A percentile compares a stretch with the other conserved stretches of the same genome.
phyloP scores from a whole-genome alignment of 2,329 filamentous ascomycete genomes.

The Teratosphaeria gauchensis region DNA sequence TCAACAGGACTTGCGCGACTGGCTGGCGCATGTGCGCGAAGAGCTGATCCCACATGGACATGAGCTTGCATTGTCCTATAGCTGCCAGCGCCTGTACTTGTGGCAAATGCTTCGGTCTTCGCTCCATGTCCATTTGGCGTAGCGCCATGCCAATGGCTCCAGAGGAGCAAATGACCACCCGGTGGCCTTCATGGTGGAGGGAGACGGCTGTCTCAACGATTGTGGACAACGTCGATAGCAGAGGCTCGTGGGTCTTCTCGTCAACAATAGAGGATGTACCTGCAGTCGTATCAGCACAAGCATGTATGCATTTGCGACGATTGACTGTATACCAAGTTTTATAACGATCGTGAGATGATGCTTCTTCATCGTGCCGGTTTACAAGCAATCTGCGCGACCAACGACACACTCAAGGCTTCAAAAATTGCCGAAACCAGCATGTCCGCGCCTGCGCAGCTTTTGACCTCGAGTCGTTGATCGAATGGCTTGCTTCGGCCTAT shows the following conservation, averaged over 20 bases:
- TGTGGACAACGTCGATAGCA: slow-evolving; percentile 78
- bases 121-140: slow-evolving; percentile 77
- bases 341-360: slow-evolving; percentile 66
- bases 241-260: slow-evolving; percentile 85
- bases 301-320: slow-evolving; percentile 3
- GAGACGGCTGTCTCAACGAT: slow-evolving; percentile 92
- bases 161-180: slow-evolving; percentile 91
- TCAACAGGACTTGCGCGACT: slow-evolving; percentile 88
- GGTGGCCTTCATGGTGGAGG: slow-evolving; percentile 81
- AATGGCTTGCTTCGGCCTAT: background rate
- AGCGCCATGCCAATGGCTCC: slow-evolving; percentile 93
- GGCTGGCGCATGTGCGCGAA: slow-evolving; percentile 83
- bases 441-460: background rate
- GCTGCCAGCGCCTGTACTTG: slow-evolving; percentile 88
- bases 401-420: background rate
- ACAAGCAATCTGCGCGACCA: background rate
- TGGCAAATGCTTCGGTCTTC: slow-evolving; percentile 80
- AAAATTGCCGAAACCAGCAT: background rate
- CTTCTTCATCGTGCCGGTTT: slow-evolving; percentile 50
- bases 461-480: background rate
- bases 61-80: slow-evolving; percentile 89
- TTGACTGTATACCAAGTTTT: slow-evolving; percentile 59
- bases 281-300: slow-evolving; percentile 29
- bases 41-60: slow-evolving; percentile 89
- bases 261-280: slow-evolving; percentile 98